These are phyloP conservation scores for Pelargonium australe DNA, from an alignment of 441 rosid species.

Conservation along the genomic window DNA sequence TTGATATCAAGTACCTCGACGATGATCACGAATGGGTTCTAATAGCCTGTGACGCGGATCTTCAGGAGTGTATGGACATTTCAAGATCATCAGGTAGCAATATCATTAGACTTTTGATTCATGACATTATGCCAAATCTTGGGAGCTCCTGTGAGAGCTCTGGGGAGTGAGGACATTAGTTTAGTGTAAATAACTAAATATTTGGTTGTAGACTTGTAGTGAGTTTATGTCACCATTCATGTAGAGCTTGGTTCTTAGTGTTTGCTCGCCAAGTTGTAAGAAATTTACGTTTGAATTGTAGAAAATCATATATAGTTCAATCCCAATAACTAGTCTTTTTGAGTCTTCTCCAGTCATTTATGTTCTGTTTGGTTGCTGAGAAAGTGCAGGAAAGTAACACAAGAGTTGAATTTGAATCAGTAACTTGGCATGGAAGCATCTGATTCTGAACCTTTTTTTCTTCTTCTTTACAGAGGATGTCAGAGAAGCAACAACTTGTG, in stretches of 20 bases:
- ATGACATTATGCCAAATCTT: conserved; percentile 47
- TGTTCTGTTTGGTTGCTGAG: conserved; percentile 4
- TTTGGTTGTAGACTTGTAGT: not conserved
- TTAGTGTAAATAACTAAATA: too few species aligned
- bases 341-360: not conserved
- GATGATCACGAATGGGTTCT: conserved; percentile 82
- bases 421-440: not conserved
- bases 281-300: too few species aligned
- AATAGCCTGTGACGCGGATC: conserved; percentile 75
- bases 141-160: conserved; percentile 94
- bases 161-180: conserved; percentile 28
- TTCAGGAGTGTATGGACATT: conserved; percentile 71
- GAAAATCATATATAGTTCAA: not conserved
- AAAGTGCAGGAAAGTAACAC: not conserved
- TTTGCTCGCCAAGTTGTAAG: too few species aligned
- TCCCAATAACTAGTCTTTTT: not conserved
- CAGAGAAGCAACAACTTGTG: not conserved
- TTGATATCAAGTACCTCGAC: conserved; percentile 74
- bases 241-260: too few species aligned
- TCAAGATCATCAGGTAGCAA: conserved; percentile 55
- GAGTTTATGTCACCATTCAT: not conserved
- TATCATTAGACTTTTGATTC: conserved; percentile 55
- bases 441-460: not conserved
- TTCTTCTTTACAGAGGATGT: conserved; percentile 1
- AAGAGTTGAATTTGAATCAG: not conserved